Evolutionary conservation across 2,329 filamentous ascomycete species (phyloP), one percentile per base, ranked within the genome.

Genomic region (Dactylellina haptotyla): DNA sequence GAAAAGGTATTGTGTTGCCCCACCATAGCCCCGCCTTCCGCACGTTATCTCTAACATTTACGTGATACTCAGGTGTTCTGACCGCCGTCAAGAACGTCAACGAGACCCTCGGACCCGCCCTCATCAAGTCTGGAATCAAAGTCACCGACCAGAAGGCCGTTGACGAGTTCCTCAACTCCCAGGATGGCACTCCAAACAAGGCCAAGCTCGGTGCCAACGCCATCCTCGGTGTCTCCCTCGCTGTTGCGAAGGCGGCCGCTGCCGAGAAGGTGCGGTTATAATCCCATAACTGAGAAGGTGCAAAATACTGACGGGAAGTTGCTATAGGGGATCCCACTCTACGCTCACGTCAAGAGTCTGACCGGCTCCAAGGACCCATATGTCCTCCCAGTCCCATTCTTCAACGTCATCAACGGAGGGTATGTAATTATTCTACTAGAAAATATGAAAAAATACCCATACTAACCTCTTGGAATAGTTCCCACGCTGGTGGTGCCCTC

Each of bases 401-500:
- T 92, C 89, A 96, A 96, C 84, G 92, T 96, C 81, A 87, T 96
- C 78, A 96, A 96, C 83, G 92, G 92, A 79, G 83, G 83, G 61
- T 75, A 67, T 16, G 62, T 41, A 37, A 26, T n/a, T 12, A 37
- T 23, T 46, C 39, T 28, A n/a, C 39, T 59, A 9, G 16, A 34
- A 58, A 41, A 8, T 1, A 18, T 28, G 23, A 34, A 39, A 1
- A 10, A 26, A 25, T 25, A 26, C 14, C 10, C 2, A 23, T 26
- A 3, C 48, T 14, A 62, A 30, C 39, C 54, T 51, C 70, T 75
- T 81, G 8, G 28, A 75, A 1, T 26, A 90, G 95, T 78, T 98
- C 94, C 80, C 95, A 99, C 86, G 95, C 95, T 78, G 95, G 95
- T 87, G 95, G 95, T 81, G 92, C 93, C 82, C 88, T 96, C 79